Evolutionary conservation across 2,329 filamentous ascomycete species (phyloP), one percentile per base, ranked within the genome.

Genomic region (Xylaria sp.): DNA sequence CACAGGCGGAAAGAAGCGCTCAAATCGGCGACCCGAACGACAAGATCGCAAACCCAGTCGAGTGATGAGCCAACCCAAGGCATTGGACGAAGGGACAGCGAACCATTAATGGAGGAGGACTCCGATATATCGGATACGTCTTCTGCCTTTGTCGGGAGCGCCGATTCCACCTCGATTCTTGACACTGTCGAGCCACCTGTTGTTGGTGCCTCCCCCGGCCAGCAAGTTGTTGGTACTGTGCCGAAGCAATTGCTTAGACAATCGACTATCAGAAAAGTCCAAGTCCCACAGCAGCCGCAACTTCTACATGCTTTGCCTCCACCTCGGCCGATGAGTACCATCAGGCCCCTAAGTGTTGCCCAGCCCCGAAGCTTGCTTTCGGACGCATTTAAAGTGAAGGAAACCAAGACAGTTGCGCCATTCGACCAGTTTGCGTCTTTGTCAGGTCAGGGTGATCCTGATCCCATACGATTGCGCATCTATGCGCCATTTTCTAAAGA

Each of bases 361-460:
- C 88, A 91, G 57, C 90, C 91, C 1, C 88, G 89, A 69, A 93
- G 91, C 78, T 80, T 93, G 58, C 81, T 94, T 25, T 91, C 91
- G 0, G 90, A 90, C 61, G 89, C 90, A 5, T 83, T 95, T 28
- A 91, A 91, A 73, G 90, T 90, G 34, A 93, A 91, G 77, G 89
- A 91, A 72, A 86, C 89, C 1, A 91, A 91, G 72, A 86, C 87
- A 8, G 86, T 87, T 6, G 89, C 91, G 75, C 92, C 92, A 0
- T 90, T 95, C 71, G 91, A 94, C 74, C 86, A 87, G 28, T 96
- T 93, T 79, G 92, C 91, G 1, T 87, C 90, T 18, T 85, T 93
- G 43, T 93, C 90, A 65, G 93, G 92, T 0, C 90, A 94, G 76
- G 93, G 91, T 20, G 93, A 94, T 69, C 87, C 91, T 7, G 92